Evolutionary conservation across 1,284 basidiomycete genomes (phyloP), one percentile per base, ranked within the genome.

Genomic region (Cryptococcus maquisensis): DNA sequence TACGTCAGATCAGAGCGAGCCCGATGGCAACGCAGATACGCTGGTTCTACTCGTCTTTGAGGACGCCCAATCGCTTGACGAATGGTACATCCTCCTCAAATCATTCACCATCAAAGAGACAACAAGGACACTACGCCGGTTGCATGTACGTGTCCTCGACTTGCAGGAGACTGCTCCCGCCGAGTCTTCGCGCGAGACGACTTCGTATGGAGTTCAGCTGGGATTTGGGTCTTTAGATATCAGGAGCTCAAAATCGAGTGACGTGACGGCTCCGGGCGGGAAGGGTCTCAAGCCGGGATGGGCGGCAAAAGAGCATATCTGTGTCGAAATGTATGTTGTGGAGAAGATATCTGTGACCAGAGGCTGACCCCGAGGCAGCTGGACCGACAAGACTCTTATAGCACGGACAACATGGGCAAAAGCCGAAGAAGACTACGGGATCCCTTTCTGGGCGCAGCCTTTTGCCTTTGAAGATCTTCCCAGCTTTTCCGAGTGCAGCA

Each of bases 361-460:
- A 47, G 47, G 49, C 38, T 20, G n/a, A 42, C n/a, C 15, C 5
- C 13, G 6, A 13, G 4, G n/a, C 8, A 66, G 64, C 6, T 44
- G 59, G 4, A 43, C 63, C 2, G 64, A 68, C 42, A 49, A 57
- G 13, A 50, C 46, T 0, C 35, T 67, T 8, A 45, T 59, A 7
- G 65, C 60, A 4, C 59, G 64, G 8, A 67, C 67, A 5, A 59
- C 60, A 15, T 67, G 61, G 60, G 52, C 54, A 13, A 59, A 58
- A 50, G 65, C 60, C 3, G 54, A 58, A n/a, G 54, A 57, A n/a
- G 47, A 47, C 1, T 50, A 39, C 0, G 43, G 37, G 16, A 54
- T 58, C 1, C 66, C 67, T 0, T 67, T 66, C 54, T 69, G 68
- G 68, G 67, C 64, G 2, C 62, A 68, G 28, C 38, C 46, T 3